phyloP scores from a whole-genome alignment of 2,329 filamentous ascomycete species.

The Spiromastix sp. region DNA sequence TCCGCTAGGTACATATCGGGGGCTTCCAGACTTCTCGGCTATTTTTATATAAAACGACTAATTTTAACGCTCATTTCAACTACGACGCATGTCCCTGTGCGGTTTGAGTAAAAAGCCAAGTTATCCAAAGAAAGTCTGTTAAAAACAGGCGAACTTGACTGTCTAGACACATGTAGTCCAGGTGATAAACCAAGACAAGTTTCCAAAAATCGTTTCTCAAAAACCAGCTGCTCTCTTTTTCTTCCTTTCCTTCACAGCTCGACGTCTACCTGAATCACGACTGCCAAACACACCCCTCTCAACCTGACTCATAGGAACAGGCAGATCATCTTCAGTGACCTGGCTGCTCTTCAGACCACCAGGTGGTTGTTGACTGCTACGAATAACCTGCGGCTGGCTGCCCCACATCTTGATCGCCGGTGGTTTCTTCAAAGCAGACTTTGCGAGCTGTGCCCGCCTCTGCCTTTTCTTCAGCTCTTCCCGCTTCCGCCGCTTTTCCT shows the following conservation, averaged over 20 bases:
- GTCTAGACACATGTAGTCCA: too few species aligned
- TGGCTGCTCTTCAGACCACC: slow-evolving; percentile 24
- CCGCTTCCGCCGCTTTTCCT: slow-evolving; percentile 6
- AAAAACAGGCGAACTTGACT: too few species aligned
- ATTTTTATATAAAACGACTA: too few species aligned
- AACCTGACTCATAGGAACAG: slow-evolving; percentile 30
- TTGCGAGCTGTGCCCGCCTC: background rate
- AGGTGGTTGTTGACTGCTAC: background rate
- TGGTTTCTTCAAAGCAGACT: background rate
- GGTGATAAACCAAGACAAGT: too few species aligned
- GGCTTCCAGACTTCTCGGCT: too few species aligned
- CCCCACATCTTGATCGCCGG: slow-evolving; percentile 7
- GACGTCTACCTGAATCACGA: slow-evolving; percentile 21
- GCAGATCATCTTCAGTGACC: slow-evolving; percentile 20
- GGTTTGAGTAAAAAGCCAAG: too few species aligned
- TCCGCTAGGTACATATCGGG: too few species aligned
- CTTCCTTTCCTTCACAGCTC: slow-evolving; percentile 23
- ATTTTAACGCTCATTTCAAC: too few species aligned
- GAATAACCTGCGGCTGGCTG: slow-evolving; percentile 10
- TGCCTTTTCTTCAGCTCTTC: slow-evolving; percentile 4
- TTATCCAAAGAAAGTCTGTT: too few species aligned
- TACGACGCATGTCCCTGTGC: too few species aligned
- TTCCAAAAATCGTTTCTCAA: too few species aligned
- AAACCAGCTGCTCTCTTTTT: slow-evolving; percentile 33
- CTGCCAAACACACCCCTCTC: slow-evolving; percentile 30